Conservation (phyloP, 2,329 filamentous ascomycete genomes). For the Myriosclerotinia scirpicola region DNA sequence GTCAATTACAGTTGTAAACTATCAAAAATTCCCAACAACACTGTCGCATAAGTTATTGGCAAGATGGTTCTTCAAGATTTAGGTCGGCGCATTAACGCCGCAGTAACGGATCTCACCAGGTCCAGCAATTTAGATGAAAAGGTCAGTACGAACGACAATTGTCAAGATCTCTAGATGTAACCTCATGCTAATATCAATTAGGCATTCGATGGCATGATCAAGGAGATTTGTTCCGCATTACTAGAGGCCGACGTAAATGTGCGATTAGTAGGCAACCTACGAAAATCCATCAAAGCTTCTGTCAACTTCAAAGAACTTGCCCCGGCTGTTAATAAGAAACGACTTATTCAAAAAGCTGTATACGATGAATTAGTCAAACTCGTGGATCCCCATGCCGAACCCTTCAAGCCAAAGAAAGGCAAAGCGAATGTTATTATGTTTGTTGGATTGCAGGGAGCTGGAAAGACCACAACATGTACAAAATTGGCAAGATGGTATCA, state of each 20-base stretch:
- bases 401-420: constrained; percentile 96
- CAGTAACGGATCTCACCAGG: constrained; percentile 88
- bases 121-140: constrained; percentile 96
- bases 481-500: constrained; percentile 96
- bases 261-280: constrained; percentile 83
- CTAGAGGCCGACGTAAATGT: constrained; percentile 98
- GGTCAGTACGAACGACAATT: constrained; percentile 48
- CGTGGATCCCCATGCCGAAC: constrained; percentile 91
- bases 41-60: constrained; percentile 24
- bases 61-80: constrained; percentile 98
- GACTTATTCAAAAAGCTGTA: constrained; percentile 94
- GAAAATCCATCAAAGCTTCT: constrained; percentile 84
- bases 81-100: constrained; percentile 96
- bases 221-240: constrained; percentile 94
- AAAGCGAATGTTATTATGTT: constrained; percentile 99
- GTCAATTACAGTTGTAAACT: background rate
- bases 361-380: constrained; percentile 96
- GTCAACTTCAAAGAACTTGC: constrained; percentile 96
- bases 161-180: constrained; percentile 13
- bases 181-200: constrained; percentile 47
- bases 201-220: constrained; percentile 97
- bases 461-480: constrained; percentile 97
- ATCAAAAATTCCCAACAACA: background rate
- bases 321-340: constrained; percentile 94
- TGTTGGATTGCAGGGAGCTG: constrained; percentile 93